Evolutionary conservation across 2,329 filamentous ascomycete genomes (phyloP), one percentile per base, ranked within the genome.

Genomic region (Periconia sp.): DNA sequence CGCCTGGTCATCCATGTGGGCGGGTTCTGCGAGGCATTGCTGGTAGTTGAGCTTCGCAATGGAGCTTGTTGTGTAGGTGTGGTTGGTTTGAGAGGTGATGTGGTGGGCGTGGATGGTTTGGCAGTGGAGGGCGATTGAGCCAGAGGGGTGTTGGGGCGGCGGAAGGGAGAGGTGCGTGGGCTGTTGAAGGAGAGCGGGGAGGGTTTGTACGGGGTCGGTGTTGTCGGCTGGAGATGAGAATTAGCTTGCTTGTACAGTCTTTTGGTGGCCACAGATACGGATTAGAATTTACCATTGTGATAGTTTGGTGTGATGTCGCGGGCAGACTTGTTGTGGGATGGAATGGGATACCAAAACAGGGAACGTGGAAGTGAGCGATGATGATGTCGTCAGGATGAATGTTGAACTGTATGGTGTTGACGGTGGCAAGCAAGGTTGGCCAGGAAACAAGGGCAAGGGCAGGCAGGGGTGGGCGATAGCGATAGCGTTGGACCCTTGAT

Each of bases 131-230:
- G 74, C 18, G 76, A 76, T 45, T 59, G 59, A 19, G 63, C 56
- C 27, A 71, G 61, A 42, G 76, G 73, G 49, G 76, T 76, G 54
- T 74, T 74, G 15, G 75, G 72, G 27, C 76, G 70, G 53, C 75
- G 70, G 59, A 79, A 79, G 42, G 76, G 76, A 52, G 76, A 79
- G 45, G 74, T 70, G 57, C 76, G 74, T 15, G 72, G 69, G 62
- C 72, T 75, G 61, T 73, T 74, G 68, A 77, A 77, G 62, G 75
- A 76, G 56, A 78, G 73, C 18, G 72, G 72, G 14, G 73, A 76
- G 41, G 75, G 75, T 60, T 74, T 77, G 62, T 73, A 71, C 49
- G 66, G 67, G 14, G 69, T 68, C 14, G 67, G 70, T 11, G 70
- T 71, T 19, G 65, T 67, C 18, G 69, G 69, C 69, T 72, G 59